phyloP scores from a whole-genome alignment of 1,284 basidiomycete genomes.

The Tilletia indica region DNA sequence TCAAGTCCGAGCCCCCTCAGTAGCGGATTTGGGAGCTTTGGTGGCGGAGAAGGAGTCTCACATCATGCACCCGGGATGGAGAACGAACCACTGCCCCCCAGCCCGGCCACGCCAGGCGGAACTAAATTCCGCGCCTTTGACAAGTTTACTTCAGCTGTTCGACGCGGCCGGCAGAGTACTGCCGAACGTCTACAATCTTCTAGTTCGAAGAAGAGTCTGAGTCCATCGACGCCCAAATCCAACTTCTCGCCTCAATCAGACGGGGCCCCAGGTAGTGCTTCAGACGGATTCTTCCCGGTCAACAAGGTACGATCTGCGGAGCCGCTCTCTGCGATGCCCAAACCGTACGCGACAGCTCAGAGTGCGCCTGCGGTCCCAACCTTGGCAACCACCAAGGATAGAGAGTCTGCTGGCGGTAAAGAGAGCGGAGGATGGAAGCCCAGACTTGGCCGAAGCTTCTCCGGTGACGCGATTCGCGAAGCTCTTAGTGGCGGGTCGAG shows the following conservation, averaged over 20 bases:
- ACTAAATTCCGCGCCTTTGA: neutral
- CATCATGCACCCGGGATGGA: neutral
- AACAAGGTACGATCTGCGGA: constrained; percentile 13
- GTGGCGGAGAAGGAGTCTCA: neutral
- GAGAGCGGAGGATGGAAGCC: constrained; percentile 11
- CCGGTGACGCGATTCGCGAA: neutral
- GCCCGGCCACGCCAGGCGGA: neutral
- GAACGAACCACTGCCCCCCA: neutral
- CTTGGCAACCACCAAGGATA: neutral
- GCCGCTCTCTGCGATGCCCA: neutral
- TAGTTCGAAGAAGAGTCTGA: neutral
- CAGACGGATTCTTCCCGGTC: neutral
- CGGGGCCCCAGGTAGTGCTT: neutral
- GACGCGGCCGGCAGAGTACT: neutral
- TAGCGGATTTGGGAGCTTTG: neutral
- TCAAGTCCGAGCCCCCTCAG: neutral
- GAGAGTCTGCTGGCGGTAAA: neutral
- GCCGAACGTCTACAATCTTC: neutral
- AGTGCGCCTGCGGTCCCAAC: neutral
- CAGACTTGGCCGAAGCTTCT: neutral
- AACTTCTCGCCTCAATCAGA: neutral
- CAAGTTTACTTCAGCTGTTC: neutral
- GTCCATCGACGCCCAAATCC: neutral
- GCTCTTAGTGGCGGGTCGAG: neutral
- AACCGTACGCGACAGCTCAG: neutral